Percentiles rank a stretch among this genome's conserved stretches.
These are phyloP conservation scores for Trichophyton schoenleinii DNA, from an alignment of 2,329 filamentous ascomycete species.

Conservation along the genomic window DNA sequence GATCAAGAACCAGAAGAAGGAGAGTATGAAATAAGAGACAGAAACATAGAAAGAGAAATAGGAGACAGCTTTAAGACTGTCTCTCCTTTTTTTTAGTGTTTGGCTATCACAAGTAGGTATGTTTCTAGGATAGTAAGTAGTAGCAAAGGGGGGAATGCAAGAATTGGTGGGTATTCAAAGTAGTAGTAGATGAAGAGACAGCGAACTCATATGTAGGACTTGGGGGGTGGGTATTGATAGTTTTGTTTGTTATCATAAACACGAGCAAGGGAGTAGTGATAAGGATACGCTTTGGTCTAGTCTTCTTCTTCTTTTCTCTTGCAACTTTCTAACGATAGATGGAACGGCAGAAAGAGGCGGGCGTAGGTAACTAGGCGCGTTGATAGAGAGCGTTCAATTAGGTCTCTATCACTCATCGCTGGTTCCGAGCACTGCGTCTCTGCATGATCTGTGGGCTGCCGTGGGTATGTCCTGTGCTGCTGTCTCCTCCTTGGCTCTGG, in stretches of 20 bases:
- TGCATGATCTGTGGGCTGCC: not conserved
- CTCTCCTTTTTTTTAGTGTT: not conserved
- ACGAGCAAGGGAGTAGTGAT: not conserved
- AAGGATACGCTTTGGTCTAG: not conserved
- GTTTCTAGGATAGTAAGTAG: not conserved
- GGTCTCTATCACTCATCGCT: not conserved
- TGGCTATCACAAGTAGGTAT: not conserved
- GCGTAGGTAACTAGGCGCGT: not conserved
- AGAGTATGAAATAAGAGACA: not conserved
- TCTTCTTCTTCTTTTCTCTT: not conserved
- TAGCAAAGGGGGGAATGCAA: not conserved
- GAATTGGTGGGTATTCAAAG: not conserved
- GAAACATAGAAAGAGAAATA: not conserved
- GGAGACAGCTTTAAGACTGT: not conserved
- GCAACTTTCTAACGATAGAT: not conserved
- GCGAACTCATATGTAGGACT: not conserved
- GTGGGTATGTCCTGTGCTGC: conserved; percentile 9
- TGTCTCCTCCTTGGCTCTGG: conserved; percentile 11
- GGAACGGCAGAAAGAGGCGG: not conserved
- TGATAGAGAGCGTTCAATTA: not conserved
- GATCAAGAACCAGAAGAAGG: not conserved
- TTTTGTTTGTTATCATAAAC: not conserved
- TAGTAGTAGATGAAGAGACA: not conserved
- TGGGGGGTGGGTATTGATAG: not conserved
- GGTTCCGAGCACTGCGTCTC: conserved; percentile 1